Evolutionary conservation across 2,329 filamentous ascomycete genomes (phyloP), one percentile per base, ranked within the genome.

Genomic region (Xylogone sp.): DNA sequence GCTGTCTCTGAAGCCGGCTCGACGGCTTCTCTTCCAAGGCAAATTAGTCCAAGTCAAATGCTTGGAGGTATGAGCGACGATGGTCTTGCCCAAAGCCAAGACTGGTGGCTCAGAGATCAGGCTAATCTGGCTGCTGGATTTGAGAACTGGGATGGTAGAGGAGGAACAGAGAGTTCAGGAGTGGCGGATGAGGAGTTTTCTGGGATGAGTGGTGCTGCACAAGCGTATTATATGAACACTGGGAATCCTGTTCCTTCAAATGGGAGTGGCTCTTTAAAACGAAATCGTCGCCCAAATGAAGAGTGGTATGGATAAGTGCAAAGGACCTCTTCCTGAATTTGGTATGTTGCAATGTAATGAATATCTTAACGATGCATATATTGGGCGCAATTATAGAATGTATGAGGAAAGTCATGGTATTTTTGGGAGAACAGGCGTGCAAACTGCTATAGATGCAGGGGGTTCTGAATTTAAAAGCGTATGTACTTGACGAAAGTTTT

Each of bases 71-170:
- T 84, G 1, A 10, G 24, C 24, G 34, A 39, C 5, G 81, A 85
- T 31, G 78, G 79, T 43, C 66, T 87, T 4, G 74, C 86, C 44
- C 82, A 86, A 46, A 81, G 78, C 45, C 81, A 85, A 54, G 79
- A 86, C 58, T 84, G 79, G 81, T 84, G 82, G 74, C 73, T 83
- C 49, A 71, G 76, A 31, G 84, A 88, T 60, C 82, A 87, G 59
- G 76, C 73, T 18, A 77, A 79, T 46, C 68, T 87, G 3, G 82
- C 79, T 0, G 65, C 78, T 3, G 83, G 83, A 1, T 81, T 87
- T 56, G 83, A 79, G 21, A 84, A 83, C 50, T 87, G 83, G 83
- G 48, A 43, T 3, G 51, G 48, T 8, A 49, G 21, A 39, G 10
- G 12, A 7, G 34, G 34, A 9, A 16, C 34, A 39, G 34, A 39